These are phyloP conservation scores for Aspergillus chevalieri DNA, from an alignment of 2,329 filamentous ascomycete genomes.

Conservation along the genomic window DNA sequence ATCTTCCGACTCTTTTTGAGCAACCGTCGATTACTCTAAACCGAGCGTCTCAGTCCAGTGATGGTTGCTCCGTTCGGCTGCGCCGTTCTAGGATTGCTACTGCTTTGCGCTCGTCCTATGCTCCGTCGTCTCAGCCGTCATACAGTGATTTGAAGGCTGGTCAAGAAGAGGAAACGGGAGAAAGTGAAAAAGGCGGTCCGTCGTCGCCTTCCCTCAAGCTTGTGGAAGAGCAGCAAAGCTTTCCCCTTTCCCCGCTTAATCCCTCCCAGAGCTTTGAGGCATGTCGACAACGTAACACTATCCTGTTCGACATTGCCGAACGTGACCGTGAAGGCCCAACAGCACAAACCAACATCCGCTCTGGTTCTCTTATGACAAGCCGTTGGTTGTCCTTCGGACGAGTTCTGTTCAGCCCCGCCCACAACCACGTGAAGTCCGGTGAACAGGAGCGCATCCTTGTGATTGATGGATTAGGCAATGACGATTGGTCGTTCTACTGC, in stretches of 20 bases:
- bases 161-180: background rate
- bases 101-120: conserved; percentile 44
- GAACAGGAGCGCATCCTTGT: conserved; percentile 42
- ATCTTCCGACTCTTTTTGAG: conserved; percentile 13
- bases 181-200: conserved; percentile 9
- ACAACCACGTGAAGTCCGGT: conserved; percentile 38
- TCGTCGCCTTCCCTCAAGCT: conserved; percentile 30
- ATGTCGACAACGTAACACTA: conserved; percentile 27
- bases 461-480: conserved; percentile 46
- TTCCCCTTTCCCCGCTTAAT: conserved; percentile 20
- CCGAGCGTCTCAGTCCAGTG: conserved; percentile 22
- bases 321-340: conserved; percentile 36
- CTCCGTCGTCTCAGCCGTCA: conserved; percentile 48
- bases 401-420: conserved; percentile 46
- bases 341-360: conserved; percentile 42
- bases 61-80: conserved; percentile 32
- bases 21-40: conserved; percentile 17
- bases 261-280: conserved; percentile 20
- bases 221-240: conserved; percentile 20
- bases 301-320: conserved; percentile 35
- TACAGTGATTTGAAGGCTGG: conserved; percentile 38
- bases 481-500: conserved; percentile 49
- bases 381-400: conserved; percentile 47
- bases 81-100: conserved; percentile 48
- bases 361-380: conserved; percentile 47